These are phyloP conservation scores for Scheffersomyces illinoinensis DNA, from an alignment of 1,139 yeast species.

Conservation along the genomic window DNA sequence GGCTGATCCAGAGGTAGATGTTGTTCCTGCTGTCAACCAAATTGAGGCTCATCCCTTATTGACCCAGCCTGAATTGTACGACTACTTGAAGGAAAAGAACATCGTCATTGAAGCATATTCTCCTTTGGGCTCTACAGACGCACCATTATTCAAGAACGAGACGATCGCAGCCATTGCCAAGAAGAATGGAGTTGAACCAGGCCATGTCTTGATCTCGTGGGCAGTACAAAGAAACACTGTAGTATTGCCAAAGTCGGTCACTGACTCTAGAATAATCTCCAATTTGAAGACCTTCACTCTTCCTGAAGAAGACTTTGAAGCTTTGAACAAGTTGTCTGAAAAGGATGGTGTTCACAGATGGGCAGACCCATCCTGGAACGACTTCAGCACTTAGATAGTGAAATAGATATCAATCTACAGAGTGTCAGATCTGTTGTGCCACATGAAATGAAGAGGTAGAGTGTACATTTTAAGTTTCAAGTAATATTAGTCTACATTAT, in stretches of 20 bases:
- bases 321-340: constrained; percentile 46
- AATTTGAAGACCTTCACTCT: constrained; percentile 57
- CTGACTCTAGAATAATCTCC: constrained; percentile 55
- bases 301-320: constrained; percentile 53
- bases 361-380: constrained; percentile 25
- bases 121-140: constrained; percentile 72
- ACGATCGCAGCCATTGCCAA: constrained; percentile 53
- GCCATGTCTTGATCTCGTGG: constrained; percentile 71
- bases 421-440: not conserved
- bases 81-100: constrained; percentile 52
- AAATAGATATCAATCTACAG: not conserved
- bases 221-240: constrained; percentile 68
- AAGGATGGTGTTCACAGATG: constrained; percentile 52
- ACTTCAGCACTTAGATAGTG: constrained; percentile 2
- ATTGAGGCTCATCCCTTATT: constrained; percentile 74
- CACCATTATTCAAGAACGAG: constrained; percentile 60
- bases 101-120: constrained; percentile 75
- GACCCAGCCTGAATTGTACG: constrained; percentile 66
- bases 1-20: constrained; percentile 47
- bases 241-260: constrained; percentile 73
- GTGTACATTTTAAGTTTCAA: too few species aligned
- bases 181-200: constrained; percentile 55
- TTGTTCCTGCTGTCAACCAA: constrained; percentile 73
- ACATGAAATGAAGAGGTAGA: too few species aligned
- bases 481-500: too few species aligned